A percentile compares a stretch with the other conserved stretches of the same genome.
Evolutionary conservation across 2,329 filamentous ascomycete genomes (phyloP).

Genomic region (Cordyceps militaris): DNA sequence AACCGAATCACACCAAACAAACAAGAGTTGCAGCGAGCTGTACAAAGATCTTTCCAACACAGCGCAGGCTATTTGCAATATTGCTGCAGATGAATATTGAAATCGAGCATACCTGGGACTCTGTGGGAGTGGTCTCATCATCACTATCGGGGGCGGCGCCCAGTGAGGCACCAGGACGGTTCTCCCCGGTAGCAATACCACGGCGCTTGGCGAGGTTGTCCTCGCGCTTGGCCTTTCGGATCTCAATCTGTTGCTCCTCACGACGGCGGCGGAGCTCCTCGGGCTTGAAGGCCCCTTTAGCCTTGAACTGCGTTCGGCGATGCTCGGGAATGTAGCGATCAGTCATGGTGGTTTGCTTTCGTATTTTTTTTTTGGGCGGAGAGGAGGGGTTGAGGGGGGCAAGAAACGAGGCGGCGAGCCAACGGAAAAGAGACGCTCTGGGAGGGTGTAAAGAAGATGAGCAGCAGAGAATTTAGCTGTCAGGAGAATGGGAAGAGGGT

Average conservation of each 20-base stretch:
- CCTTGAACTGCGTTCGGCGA: constrained; percentile 98
- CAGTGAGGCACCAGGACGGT: constrained; percentile 71
- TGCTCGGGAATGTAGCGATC: constrained; percentile 99
- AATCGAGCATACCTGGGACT: constrained; percentile 70
- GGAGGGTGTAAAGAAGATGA: background rate
- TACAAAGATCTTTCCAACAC: constrained; percentile 4
- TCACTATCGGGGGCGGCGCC: constrained; percentile 92
- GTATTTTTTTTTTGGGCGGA: constrained; percentile 16
- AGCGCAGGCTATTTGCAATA: background rate
- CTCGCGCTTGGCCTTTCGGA: constrained; percentile 96
- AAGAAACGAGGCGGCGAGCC: constrained; percentile 12
- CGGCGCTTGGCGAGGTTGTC: constrained; percentile 98
- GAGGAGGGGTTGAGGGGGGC: constrained; percentile 16
- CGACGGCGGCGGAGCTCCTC: constrained; percentile 97
- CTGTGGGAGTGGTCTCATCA: constrained; percentile 89
- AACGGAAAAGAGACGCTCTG: background rate
- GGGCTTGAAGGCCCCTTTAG: constrained; percentile 97
- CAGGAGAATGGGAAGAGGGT: background rate
- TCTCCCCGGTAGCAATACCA: constrained; percentile 79
- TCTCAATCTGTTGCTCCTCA: constrained; percentile 98
- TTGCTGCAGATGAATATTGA: constrained; percentile 5
- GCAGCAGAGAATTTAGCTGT: background rate
- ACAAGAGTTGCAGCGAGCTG: background rate
- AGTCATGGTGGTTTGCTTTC: constrained; percentile 62
- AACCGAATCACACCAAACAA: constrained; percentile 11